A percentile compares a stretch with the other conserved stretches of the same genome.
These are phyloP conservation scores for Pichia sp. DNA, from an alignment of 1,139 yeast genomes.

Conservation along the genomic window DNA sequence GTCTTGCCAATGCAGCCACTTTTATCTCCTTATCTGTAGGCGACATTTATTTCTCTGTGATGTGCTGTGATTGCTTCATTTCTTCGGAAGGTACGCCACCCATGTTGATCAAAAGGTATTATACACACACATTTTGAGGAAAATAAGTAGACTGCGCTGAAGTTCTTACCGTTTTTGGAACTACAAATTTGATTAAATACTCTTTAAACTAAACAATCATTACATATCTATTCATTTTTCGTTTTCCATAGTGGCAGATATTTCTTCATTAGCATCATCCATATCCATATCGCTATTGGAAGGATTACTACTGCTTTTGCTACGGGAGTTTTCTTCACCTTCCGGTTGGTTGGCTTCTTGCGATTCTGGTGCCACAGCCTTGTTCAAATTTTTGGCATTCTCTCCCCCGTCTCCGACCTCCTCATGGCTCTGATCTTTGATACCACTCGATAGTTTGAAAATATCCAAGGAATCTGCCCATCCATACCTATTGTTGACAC, in stretches of 20 bases:
- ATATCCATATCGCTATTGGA: neutral
- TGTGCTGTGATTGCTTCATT: neutral
- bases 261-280: neutral
- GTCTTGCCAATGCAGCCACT: conserved; percentile 64
- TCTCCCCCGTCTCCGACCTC: neutral
- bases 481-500: conserved; percentile 21
- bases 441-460: conserved; percentile 14
- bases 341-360: neutral
- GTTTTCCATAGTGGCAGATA: neutral
- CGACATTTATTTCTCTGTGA: conserved; percentile 43
- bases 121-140: too few relatives aligned
- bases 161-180: neutral
- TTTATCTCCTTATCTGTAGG: conserved; percentile 77
- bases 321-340: neutral
- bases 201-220: neutral
- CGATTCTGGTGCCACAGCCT: neutral
- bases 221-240: neutral
- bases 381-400: neutral
- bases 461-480: conserved; percentile 17
- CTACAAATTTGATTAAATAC: neutral
- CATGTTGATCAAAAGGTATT: too few relatives aligned
- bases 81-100: too few relatives aligned
- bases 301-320: neutral
- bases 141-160: too few relatives aligned
- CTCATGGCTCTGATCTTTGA: conserved; percentile 2